These are phyloP conservation scores for Candida nemodendra DNA, from an alignment of 805 yeast genomes.

Conservation along the genomic window DNA sequence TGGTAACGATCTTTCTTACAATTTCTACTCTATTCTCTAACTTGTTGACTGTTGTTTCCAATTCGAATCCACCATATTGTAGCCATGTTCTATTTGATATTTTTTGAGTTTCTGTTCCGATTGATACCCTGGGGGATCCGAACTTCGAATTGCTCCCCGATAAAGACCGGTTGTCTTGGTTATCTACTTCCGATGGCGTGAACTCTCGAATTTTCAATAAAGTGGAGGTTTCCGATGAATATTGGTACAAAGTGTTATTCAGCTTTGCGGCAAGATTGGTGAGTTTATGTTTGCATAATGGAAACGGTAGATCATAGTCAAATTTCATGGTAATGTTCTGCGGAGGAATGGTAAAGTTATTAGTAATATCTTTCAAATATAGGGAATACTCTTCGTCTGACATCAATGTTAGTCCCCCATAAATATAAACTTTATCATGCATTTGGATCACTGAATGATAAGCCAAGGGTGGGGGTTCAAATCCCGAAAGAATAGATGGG, in stretches of 20 bases:
- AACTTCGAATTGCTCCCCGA: constrained; percentile 1
- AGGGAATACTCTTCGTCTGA: constrained; percentile 24
- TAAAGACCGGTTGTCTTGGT: constrained; percentile 11
- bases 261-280: constrained; percentile 42
- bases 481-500: constrained; percentile 39
- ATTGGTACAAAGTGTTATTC: constrained; percentile 36
- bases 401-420: constrained; percentile 44
- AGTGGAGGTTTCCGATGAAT: constrained; percentile 41
- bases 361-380: constrained; percentile 27
- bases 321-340: constrained; percentile 31
- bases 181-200: not conserved
- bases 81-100: constrained; percentile 58
- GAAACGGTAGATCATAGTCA: constrained; percentile 43
- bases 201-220: constrained; percentile 25
- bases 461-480: constrained; percentile 40
- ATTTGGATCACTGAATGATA: constrained; percentile 44
- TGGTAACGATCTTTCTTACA: constrained; percentile 27
- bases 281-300: constrained; percentile 41
- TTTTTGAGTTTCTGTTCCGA: constrained; percentile 46
- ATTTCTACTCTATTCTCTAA: constrained; percentile 41
- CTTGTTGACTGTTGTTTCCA: constrained; percentile 35
- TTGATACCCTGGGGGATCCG: constrained; percentile 47
- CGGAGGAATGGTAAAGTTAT: constrained; percentile 33
- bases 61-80: constrained; percentile 69
- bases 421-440: constrained; percentile 36